Conservation (phyloP, 2,329 filamentous ascomycete species). For the Neurospora sp. region DNA sequence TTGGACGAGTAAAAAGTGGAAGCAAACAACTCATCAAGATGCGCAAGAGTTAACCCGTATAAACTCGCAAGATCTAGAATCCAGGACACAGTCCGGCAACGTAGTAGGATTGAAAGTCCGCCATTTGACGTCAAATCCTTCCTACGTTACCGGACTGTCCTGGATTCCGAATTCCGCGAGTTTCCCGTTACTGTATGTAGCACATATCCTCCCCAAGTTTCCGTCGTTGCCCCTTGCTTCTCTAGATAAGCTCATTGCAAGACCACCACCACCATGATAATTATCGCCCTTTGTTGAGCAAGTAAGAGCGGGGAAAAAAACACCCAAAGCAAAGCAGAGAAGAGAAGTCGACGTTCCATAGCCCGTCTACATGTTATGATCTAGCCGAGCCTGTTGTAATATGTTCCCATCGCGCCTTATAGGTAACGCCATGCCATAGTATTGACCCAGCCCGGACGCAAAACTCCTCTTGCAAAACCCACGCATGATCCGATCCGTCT, state of each 20-base stretch:
- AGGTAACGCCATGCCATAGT: not conserved
- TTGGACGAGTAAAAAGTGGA: not conserved
- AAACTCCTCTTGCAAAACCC: not conserved
- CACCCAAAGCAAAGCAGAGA: not conserved
- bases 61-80: too few species aligned
- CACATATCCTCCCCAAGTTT: not conserved
- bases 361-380: not conserved
- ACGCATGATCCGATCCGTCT: not conserved
- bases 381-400: not conserved
- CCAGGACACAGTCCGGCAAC: too few species aligned
- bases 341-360: not conserved
- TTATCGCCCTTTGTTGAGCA: not conserved
- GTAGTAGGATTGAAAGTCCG: too few species aligned
- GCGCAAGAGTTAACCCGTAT: too few species aligned
- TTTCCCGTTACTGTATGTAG: not conserved
- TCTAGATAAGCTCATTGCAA: not conserved
- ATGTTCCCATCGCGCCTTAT: not conserved
- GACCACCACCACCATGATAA: not conserved
- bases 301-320: not conserved
- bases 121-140: too few species aligned
- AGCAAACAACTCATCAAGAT: too few species aligned
- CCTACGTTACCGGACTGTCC: too few species aligned
- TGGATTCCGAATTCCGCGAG: too few species aligned
- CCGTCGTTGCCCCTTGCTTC: not conserved
- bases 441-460: not conserved